Base-by-base conservation (phyloP, 2,329 filamentous ascomycete genomes). In the Aspergillus oerlinghausenensis region DNA sequence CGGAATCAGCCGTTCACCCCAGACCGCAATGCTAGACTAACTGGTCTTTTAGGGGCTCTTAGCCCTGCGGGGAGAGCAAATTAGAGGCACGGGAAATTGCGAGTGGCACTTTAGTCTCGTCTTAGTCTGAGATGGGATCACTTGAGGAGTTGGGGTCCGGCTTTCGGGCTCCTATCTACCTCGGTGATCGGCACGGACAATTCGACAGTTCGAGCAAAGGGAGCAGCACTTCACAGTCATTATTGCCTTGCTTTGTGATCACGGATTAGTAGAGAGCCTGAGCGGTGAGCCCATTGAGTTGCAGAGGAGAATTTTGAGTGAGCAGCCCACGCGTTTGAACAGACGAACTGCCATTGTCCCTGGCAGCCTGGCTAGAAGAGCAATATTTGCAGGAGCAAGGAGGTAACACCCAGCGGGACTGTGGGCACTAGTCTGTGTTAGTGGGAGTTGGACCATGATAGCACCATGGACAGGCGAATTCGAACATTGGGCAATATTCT, bases 51-150 rank as follows among this genome's bases (percentile, higher is more conserved):
- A 50, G 51, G 47, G 57, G 50, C 10, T 28, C 35, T 51, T 54
- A 25, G 52, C 45, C 51, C 55, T 60, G 58, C 49, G 56, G 55
- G 50, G 28, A 48, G 52, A 55, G 29, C 49, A 52, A 55, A 59
- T 56, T 19, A 42, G 32, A 58, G 40, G 14, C 35, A 23, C 42
- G 47, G 57, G 51, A 61, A 60, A 60, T 65, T 61, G 55, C 60
- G 56, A 64, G 50, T 55, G 55, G 45, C 52, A 38, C 23, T n/a
- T 49, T 21, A 40, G 54, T 52, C 40, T 55, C 25, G 45, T 55
- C 49, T 55, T 51, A 43, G 55, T 43, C 32, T 35, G 26, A 58
- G 48, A 52, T 43, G n/a, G 26, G 42, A 23, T 19, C 25, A 4
- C 19, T 35, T 51, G n/a, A 21, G 14, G 1, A 23, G n/a, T 25